phyloP scores from a whole-genome alignment of 2,329 filamentous ascomycete species.

The Chrysosporium queenslandicum region DNA sequence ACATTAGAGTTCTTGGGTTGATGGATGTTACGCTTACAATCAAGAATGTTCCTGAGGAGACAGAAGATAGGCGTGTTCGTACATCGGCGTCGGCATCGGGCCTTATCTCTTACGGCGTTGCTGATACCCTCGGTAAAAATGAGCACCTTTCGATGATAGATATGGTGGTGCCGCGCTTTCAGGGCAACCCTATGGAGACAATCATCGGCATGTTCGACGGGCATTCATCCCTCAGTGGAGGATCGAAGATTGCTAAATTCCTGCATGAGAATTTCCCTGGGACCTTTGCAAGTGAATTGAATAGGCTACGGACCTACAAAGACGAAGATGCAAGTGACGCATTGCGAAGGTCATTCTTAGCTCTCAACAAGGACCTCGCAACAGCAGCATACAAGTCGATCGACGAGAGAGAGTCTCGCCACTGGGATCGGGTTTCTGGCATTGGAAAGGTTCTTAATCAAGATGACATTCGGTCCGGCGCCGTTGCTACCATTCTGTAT shows the following conservation, averaged over 20 bases:
- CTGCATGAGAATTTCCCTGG: constrained; percentile 90
- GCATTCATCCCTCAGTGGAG: constrained; percentile 74
- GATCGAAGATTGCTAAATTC: constrained; percentile 92
- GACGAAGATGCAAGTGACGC: constrained; percentile 74
- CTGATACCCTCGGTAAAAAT: constrained; percentile 82
- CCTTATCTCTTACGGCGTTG: constrained; percentile 91
- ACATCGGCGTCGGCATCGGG: constrained; percentile 94
- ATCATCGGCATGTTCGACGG: constrained; percentile 94
- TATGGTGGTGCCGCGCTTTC: constrained; percentile 85
- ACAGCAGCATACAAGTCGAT: constrained; percentile 70
- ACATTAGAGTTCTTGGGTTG: constrained; percentile 77
- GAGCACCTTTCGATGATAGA: constrained; percentile 95
- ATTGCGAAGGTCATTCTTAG: constrained; percentile 72
- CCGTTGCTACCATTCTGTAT: constrained; percentile 85
- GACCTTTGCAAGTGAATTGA: constrained; percentile 73
- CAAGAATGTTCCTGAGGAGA: constrained; percentile 87
- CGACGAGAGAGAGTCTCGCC: constrained; percentile 56
- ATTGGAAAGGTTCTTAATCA: constrained; percentile 70
- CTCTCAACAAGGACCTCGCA: constrained; percentile 87
- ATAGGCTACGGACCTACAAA: constrained; percentile 54
- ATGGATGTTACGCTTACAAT: constrained; percentile 98
- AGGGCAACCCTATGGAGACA: constrained; percentile 79
- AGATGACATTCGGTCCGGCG: constrained; percentile 81
- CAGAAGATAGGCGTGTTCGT: constrained; percentile 84
- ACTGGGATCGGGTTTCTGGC: constrained; percentile 55